Evolutionary conservation across 176 grass and related monocot species (phyloP).

Genomic region (Dendrocalamus sinicus): DNA sequence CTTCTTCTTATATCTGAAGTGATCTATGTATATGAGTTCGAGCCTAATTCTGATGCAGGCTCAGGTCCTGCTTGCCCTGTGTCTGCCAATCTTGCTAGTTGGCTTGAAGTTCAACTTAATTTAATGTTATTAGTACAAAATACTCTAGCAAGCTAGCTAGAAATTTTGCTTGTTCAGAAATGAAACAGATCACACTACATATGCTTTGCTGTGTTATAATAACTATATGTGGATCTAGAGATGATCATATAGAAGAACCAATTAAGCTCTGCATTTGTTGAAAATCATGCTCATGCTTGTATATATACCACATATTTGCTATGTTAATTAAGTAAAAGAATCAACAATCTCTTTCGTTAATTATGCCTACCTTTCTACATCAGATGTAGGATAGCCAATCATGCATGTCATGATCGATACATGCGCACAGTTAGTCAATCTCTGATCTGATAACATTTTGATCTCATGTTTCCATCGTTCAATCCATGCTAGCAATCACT

Average conservation of each 20-base stretch:
- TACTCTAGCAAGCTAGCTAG: slow-evolving; percentile 3
- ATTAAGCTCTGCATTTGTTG: neutral
- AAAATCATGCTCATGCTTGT: neutral
- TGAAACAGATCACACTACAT: slow-evolving; percentile 25
- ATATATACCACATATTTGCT: neutral
- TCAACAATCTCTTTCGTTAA: neutral
- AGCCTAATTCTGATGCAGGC: slow-evolving; percentile 30
- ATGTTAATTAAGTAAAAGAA: neutral
- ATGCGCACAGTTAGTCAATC: neutral
- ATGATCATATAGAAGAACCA: neutral
- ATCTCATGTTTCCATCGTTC: neutral
- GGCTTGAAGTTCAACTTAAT: neutral
- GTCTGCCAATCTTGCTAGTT: slow-evolving; percentile 30
- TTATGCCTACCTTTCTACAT: neutral
- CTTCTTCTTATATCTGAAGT: slow-evolving; percentile 21
- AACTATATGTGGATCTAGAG: slow-evolving; percentile 24
- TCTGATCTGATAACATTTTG: neutral
- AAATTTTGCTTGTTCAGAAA: slow-evolving; percentile 22
- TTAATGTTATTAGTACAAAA: neutral
- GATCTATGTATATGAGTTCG: slow-evolving; percentile 30
- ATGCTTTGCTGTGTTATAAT: slow-evolving; percentile 6
- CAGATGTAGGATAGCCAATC: neutral
- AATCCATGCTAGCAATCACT: neutral
- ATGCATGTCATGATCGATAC: neutral
- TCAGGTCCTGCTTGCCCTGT: neutral